Base-by-base conservation (phyloP, 75 land plant genomes). In the Pseudotsuga menziesii region DNA sequence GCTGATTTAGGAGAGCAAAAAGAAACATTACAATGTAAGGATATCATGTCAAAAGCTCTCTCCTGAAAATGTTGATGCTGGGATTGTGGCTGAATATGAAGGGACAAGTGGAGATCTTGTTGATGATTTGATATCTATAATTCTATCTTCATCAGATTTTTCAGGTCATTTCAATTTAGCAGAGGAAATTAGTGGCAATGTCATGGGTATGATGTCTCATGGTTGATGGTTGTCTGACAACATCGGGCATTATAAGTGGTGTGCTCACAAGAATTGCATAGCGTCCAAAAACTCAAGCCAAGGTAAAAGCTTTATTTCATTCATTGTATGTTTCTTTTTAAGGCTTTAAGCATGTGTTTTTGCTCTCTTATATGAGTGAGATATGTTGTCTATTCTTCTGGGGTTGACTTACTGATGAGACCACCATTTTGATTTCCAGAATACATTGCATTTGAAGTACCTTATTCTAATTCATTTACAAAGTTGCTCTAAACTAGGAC, bases 201-300 rank as follows among this genome's bases (percentile, higher is more conserved):
- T 90, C 25, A 75, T 90, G 83, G 80, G 88, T 26, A 56, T 91
- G 76, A 82, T 91, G 87, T 86, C 78, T 80, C 93, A n/a, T n/a
- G n/a, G n/a, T n/a, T n/a, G n/a, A 91, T 81, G 93, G 91, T 60
- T 83, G 79, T 67, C 63, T 89, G 58, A 84, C 87, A 35, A 86
- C 77, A 56, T 78, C 89, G 23, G 80, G 86, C 60, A 74, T 89
- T 58, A 74, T 91, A 59, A 70, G 78, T 61, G 85, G 81, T n/a
- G 77, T 91, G 41, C 77, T 91, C 52, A 77, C 77, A 48, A 86
- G 86, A 78, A 85, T 91, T 73, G 87, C 72, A 19, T 73, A 78
- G 52, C 83, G 82, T 79, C 89, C 86, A 29, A 83, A 91, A 54
- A 73, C 89, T 61, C 93, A 91, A 70, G 85, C 79, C 56, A 80